Conservation (phyloP, 2,329 filamentous ascomycete species). For the Sclerotinia trifoliorum region DNA sequence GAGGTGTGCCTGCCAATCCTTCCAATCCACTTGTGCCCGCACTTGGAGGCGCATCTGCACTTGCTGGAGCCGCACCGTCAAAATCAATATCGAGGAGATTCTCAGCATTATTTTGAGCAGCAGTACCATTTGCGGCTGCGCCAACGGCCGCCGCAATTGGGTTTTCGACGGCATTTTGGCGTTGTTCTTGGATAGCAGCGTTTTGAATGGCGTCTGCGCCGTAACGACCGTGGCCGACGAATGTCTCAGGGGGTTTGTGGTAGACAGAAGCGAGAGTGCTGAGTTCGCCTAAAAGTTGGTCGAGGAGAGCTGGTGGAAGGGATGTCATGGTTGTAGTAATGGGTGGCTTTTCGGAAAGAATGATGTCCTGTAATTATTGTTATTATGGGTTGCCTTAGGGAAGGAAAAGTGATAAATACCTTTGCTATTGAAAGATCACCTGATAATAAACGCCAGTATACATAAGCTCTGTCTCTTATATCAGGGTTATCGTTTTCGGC, state of each 20-base stretch:
- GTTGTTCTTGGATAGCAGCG: conserved; percentile 94
- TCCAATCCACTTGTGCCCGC: conserved; percentile 51
- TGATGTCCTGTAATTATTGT: conserved; percentile 60
- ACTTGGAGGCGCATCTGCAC: conserved; percentile 64
- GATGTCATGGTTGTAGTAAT: conserved; percentile 94
- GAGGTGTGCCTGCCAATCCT: conserved; percentile 62
- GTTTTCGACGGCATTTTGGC: conserved; percentile 88
- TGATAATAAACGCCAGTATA: conserved; percentile 96
- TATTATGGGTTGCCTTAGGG: conserved; percentile 26
- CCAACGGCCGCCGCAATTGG: conserved; percentile 85
- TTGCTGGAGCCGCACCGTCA: conserved; percentile 89
- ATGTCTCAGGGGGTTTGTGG: conserved; percentile 97
- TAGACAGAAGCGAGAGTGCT: conserved; percentile 96
- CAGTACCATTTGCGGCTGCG: conserved; percentile 56
- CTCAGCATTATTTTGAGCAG: conserved; percentile 76
- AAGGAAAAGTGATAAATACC: conserved; percentile 45
- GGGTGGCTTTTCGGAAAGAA: conserved; percentile 89
- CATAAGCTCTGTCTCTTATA: conserved; percentile 93
- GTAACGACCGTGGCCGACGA: conserved; percentile 91
- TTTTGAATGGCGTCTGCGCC: conserved; percentile 93
- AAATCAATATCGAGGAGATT: conserved; percentile 96
- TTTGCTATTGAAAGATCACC: conserved; percentile 89
- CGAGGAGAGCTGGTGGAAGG: conserved; percentile 77
- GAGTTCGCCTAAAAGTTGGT: conserved; percentile 85
- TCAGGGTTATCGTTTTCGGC: conserved; percentile 97